Base-by-base conservation (phyloP, 1,139 yeast genomes). In the Kluyveromyces marxianus region DNA sequence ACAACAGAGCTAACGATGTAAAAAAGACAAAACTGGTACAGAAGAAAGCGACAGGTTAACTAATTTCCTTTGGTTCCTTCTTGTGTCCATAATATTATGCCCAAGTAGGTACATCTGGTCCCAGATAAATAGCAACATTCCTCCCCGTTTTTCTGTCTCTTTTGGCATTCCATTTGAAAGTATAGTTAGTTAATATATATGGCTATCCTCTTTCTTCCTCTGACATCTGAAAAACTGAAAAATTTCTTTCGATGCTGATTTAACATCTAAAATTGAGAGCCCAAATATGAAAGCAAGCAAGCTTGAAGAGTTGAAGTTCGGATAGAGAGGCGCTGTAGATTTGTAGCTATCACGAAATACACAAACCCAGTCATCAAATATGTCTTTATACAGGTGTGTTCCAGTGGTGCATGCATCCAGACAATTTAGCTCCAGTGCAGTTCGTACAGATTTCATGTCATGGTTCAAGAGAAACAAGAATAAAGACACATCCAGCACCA, bases 391-490 rank as follows among this genome's bases (percentile, higher is more conserved):
- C n/a, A 40, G 39, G 14, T 30, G 7, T 8, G 30, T 21, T 10
- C 24, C 30, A 8, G 35, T 29, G 10, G 32, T 33, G 27, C 26
- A 37, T 25, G 27, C 32, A 10, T 41, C 39, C 14, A 51, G 54
- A 44, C 30, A 41, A 25, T 35, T 61, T n/a, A 65, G 61, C 42
- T 54, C 58, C 3, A 49, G 60, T 1, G 47, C 55, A 28, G 52
- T 49, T 3, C 43, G 48, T n/a, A 43, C 46, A n/a, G 68, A 68
- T 26, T 63, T 67, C 49, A 57, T 68, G 59, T 66, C 68, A 39
- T 69, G 72, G 72, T 64, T 69, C 46, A 60, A 55, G 42, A 50
- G 51, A 37, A 57, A 54, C 32, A 59, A 48, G 39, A 55, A 52
- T 21, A 36, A 36, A 26, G 39, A 25, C 21, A 10, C 37, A 6